Percentiles rank a stretch among this genome's conserved stretches.
Evolutionary conservation across 352 stramenopile species (phyloP).

Genomic region (Phytophthora sojae): DNA sequence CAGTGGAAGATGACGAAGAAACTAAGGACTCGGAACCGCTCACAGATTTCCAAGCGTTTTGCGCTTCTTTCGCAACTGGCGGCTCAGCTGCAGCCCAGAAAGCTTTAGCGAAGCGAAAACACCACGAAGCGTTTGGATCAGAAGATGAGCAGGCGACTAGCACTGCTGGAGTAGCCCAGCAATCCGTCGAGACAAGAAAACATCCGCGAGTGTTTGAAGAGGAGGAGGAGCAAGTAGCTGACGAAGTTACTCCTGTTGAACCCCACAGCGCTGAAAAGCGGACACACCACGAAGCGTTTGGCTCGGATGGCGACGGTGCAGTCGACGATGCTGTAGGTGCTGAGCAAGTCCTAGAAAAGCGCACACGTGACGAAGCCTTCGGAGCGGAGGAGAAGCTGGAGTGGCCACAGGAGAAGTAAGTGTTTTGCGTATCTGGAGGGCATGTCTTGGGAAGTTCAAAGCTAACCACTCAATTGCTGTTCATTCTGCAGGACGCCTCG

Average conservation of each 20-base stretch:
- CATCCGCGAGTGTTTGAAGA: conserved; percentile 12
- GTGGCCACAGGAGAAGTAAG: conserved; percentile 35
- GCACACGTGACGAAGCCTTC: conserved; percentile 32
- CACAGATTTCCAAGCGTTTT: conserved; percentile 43
- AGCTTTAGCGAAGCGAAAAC: conserved; percentile 32
- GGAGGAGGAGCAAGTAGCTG: not conserved
- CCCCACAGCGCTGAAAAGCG: conserved; percentile 38
- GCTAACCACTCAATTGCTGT: conserved; percentile 11
- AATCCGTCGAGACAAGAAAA: conserved; percentile 20
- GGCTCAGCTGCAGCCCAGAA: conserved; percentile 30
- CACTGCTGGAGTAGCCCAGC: not conserved
- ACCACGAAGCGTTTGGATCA: conserved; percentile 38
- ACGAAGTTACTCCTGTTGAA: not conserved
- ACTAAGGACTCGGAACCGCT: conserved; percentile 17
- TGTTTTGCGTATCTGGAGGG: not conserved
- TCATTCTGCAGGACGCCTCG: conserved; percentile 35
- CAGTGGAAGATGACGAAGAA: conserved; percentile 20
- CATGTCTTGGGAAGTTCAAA: not conserved
- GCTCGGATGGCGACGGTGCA: conserved; percentile 22
- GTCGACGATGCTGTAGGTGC: conserved; percentile 16
- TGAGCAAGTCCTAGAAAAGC: conserved; percentile 28
- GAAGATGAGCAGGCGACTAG: conserved; percentile 13
- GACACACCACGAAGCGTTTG: conserved; percentile 38
- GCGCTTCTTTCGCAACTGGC: conserved; percentile 39
- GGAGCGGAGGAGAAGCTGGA: conserved; percentile 21